A percentile compares a stretch with the other conserved stretches of the same genome.
These are phyloP conservation scores for Plasmodium falciparum DNA, from an alignment of 169 alveolate genomes.

Conservation along the genomic window DNA sequence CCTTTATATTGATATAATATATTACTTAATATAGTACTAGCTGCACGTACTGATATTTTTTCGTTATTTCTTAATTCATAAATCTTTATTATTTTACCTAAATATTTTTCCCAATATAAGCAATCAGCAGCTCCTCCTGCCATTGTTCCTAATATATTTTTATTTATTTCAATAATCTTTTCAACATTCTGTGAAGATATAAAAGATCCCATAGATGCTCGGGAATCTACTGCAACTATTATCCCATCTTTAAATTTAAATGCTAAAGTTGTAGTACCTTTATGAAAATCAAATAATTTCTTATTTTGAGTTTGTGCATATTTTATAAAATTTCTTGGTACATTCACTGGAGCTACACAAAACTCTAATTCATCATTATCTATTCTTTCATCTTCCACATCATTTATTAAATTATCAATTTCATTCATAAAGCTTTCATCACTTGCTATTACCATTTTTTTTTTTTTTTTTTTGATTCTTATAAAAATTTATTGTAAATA, in stretches of 20 bases:
- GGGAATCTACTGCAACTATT: slow-evolving; percentile 98
- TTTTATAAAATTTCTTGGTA: slow-evolving; percentile 74
- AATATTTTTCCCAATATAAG: slow-evolving; percentile 96
- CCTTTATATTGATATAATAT: slow-evolving; percentile 96
- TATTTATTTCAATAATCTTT: slow-evolving; percentile 98
- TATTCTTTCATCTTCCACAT: slow-evolving; percentile 25
- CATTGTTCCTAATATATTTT: slow-evolving; percentile 98
- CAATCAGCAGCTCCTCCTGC: slow-evolving; percentile 99
- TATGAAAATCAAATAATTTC: slow-evolving; percentile 79
- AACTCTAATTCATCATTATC: slow-evolving; percentile 47
- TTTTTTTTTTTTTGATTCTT: neutral
- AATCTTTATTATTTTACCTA: slow-evolving; percentile 94
- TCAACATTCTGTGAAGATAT: slow-evolving; percentile 96
- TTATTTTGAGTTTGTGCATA: slow-evolving; percentile 35
- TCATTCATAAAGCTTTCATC: slow-evolving; percentile 25
- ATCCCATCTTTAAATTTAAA: slow-evolving; percentile 96
- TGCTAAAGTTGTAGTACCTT: slow-evolving; percentile 99
- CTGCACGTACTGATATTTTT: slow-evolving; percentile 98
- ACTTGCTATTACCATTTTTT: slow-evolving; percentile 32
- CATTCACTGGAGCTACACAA: slow-evolving; percentile 53
- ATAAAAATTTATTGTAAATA: neutral
- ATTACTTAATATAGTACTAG: slow-evolving; percentile 96
- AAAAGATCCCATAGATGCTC: slow-evolving; percentile 99
- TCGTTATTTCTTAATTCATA: slow-evolving; percentile 93
- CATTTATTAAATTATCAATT: slow-evolving; percentile 69